Evolutionary conservation across 305 asterid genomes (phyloP).

Genomic region (Striga hermonthica): DNA sequence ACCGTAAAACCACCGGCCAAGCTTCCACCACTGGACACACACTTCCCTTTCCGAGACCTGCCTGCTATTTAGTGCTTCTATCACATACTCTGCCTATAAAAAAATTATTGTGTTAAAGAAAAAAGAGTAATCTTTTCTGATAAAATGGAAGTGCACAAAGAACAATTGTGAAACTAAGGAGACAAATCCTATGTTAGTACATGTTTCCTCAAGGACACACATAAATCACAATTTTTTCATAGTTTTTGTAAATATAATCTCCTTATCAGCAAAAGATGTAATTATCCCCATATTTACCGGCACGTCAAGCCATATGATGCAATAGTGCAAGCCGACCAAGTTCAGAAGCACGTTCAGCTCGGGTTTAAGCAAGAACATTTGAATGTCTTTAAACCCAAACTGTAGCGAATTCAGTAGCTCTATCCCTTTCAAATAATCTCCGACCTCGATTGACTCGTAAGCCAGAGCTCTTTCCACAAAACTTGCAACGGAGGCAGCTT

Average conservation of each 20-base stretch:
- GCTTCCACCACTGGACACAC: slow-evolving; percentile 86
- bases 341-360: slow-evolving; percentile 59
- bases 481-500: slow-evolving; percentile 41
- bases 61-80: slow-evolving; percentile 46
- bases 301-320: slow-evolving; percentile 56
- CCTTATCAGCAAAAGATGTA: too few relatives aligned
- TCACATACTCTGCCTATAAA: slow-evolving; percentile 43
- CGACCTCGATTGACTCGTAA: slow-evolving; percentile 71
- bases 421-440: slow-evolving; percentile 60
- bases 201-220: not conserved
- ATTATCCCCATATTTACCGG: slow-evolving; percentile 42
- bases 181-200: too few relatives aligned
- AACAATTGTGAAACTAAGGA: too few relatives aligned
- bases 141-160: too few relatives aligned
- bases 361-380: slow-evolving; percentile 64
- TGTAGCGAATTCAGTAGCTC: slow-evolving; percentile 49
- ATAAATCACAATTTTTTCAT: not conserved
- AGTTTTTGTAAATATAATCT: too few relatives aligned
- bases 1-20: slow-evolving; percentile 75
- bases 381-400: slow-evolving; percentile 68
- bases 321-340: slow-evolving; percentile 85
- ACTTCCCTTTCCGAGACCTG: slow-evolving; percentile 60
- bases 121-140: too few relatives aligned
- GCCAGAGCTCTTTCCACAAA: slow-evolving; percentile 53
- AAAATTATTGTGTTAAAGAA: not conserved